Evolutionary conservation across 1,284 basidiomycete species (phyloP).

Genomic region (Chalciporus sp.): DNA sequence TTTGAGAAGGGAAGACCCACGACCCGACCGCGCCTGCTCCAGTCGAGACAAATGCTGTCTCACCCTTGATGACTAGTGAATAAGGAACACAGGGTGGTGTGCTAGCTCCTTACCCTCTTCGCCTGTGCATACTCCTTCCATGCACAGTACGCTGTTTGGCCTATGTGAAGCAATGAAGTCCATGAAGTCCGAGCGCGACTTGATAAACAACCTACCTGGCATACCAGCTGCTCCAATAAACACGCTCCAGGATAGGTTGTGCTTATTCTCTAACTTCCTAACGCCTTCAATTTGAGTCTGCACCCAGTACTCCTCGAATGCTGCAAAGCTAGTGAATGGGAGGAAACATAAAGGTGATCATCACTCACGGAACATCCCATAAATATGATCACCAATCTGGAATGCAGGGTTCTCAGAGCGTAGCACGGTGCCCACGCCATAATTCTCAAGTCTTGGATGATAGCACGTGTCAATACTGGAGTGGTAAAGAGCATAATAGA

Average conservation of each 20-base stretch:
- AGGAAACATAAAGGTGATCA: not conserved
- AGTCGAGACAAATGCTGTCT: conserved; percentile 19
- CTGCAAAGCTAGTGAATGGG: conserved; percentile 1
- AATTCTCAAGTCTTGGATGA: conserved; percentile 19
- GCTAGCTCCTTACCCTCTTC: conserved; percentile 15
- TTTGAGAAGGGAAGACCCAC: conserved; percentile 6
- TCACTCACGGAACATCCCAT: conserved; percentile 14
- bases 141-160: conserved; percentile 20
- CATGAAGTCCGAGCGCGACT: not conserved
- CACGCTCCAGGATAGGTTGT: conserved; percentile 20
- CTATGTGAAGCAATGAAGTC: conserved; percentile 2
- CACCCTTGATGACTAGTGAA: conserved; percentile 11
- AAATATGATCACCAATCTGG: conserved; percentile 20
- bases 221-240: conserved; percentile 18
- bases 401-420: conserved; percentile 27
- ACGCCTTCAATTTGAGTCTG: not conserved
- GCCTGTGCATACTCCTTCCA: conserved; percentile 25
- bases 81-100: not conserved
- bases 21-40: conserved; percentile 27
- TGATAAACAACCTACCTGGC: conserved; percentile 1
- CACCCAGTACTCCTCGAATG: conserved; percentile 23
- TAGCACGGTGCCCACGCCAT: conserved; percentile 27
- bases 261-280: conserved; percentile 18
- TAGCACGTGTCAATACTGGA: not conserved
- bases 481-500: not conserved